Conservation (phyloP, 306 rosid genomes). For the Rubus parviflorus region DNA sequence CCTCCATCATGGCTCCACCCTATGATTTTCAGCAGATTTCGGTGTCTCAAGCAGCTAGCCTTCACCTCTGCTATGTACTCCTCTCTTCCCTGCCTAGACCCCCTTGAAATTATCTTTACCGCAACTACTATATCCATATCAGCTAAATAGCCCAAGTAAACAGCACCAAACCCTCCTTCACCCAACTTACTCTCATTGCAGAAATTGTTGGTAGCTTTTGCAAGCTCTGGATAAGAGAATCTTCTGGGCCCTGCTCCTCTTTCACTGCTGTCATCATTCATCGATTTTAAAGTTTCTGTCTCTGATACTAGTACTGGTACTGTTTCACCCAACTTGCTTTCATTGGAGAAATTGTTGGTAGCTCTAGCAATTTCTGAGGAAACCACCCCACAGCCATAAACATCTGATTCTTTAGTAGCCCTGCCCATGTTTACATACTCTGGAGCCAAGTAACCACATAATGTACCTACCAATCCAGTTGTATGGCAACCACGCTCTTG, state of each 20-base stretch:
- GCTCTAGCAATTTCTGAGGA: background rate
- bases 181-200: background rate
- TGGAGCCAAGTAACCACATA: too few species aligned
- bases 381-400: too few species aligned
- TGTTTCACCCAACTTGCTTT: too few species aligned
- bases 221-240: background rate
- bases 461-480: too few species aligned
- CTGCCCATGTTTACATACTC: too few species aligned
- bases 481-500: too few species aligned
- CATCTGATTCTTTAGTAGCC: too few species aligned
- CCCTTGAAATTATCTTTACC: background rate
- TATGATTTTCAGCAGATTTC: constrained; percentile 8
- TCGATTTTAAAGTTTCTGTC: too few species aligned
- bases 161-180: background rate
- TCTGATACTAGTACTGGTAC: too few species aligned
- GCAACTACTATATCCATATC: background rate
- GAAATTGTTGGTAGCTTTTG: background rate
- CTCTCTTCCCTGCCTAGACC: background rate
- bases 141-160: background rate
- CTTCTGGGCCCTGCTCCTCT: background rate
- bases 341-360: background rate
- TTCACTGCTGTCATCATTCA: constrained; percentile 24
- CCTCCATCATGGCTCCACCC: background rate
- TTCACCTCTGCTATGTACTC: constrained; percentile 2
- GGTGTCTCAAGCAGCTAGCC: constrained; percentile 16